Evolutionary conservation across 495 filamentous ascomycete genomes (phyloP).

Genomic region (Letharia lupina): DNA sequence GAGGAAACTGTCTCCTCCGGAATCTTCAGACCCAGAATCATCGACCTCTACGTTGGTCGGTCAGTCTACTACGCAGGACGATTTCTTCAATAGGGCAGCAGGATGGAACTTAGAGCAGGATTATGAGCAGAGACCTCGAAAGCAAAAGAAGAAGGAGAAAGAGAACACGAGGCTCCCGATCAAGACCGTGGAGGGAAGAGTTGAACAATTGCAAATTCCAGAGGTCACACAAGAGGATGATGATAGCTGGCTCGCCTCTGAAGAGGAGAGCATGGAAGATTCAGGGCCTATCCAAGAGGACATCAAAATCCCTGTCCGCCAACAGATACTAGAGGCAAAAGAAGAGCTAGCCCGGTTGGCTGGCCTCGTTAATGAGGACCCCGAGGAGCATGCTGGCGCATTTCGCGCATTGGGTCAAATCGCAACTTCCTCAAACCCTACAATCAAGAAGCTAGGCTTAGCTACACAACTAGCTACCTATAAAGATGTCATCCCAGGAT

Average conservation of each 20-base stretch:
- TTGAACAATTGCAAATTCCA: conserved; percentile 49
- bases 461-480: conserved; percentile 84
- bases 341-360: conserved; percentile 86
- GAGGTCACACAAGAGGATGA: conserved; percentile 40
- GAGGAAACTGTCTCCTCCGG: conserved; percentile 47
- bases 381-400: conserved; percentile 75
- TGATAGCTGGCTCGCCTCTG: conserved; percentile 46
- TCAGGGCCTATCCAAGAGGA: conserved; percentile 39
- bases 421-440: conserved; percentile 53
- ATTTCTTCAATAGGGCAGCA: conserved; percentile 38
- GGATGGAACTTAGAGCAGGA: conserved; percentile 86
- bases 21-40: conserved; percentile 32
- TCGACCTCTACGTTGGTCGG: conserved; percentile 29
- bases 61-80: conserved; percentile 24
- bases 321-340: conserved; percentile 79
- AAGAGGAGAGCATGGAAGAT: conserved; percentile 36
- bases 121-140: conserved; percentile 74
- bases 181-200: conserved; percentile 64
- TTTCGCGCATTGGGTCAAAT: conserved; percentile 73
- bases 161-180: conserved; percentile 73
- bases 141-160: conserved; percentile 61
- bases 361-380: conserved; percentile 75
- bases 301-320: conserved; percentile 57
- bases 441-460: conserved; percentile 74
- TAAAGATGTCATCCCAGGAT: conserved; percentile 92